Conservation (phyloP, 805 yeast genomes). For the Saccharomycopsis oosterbeekiorum region DNA sequence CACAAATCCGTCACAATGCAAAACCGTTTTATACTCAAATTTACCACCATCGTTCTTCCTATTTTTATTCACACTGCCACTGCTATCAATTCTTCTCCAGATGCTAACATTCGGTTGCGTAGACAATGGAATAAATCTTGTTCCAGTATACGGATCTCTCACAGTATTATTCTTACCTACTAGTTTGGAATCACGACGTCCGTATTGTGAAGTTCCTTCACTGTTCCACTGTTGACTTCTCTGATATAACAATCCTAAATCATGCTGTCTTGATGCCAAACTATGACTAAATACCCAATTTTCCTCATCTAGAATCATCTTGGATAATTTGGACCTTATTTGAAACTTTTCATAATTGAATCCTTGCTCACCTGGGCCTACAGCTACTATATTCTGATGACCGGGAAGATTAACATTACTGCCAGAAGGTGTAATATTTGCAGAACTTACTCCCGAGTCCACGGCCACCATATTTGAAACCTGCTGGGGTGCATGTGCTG, state of each 20-base stretch:
- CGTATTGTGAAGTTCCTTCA: background rate
- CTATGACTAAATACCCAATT: constrained; percentile 86
- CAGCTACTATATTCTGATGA: background rate
- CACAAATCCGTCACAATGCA: constrained; percentile 36
- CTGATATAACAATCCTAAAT: constrained; percentile 49
- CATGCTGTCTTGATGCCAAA: constrained; percentile 62
- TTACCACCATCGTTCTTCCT: constrained; percentile 24
- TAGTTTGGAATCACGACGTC: background rate
- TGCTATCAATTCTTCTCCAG: constrained; percentile 20
- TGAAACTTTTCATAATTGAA: constrained; percentile 4
- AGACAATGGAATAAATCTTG: constrained; percentile 56
- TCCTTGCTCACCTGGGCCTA: background rate
- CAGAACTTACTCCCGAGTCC: background rate
- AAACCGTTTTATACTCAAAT: constrained; percentile 38
- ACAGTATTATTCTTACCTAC: constrained; percentile 37
- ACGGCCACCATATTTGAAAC: background rate
- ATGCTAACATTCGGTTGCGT: constrained; percentile 59
- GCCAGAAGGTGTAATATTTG: background rate
- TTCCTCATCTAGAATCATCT: constrained; percentile 36
- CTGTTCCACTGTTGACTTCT: constrained; percentile 38
- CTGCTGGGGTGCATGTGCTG: background rate
- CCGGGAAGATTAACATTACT: background rate
- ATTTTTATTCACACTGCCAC: constrained; percentile 23
- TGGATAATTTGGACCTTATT: constrained; percentile 16
- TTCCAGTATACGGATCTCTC: constrained; percentile 80